A percentile compares a stretch with the other conserved stretches of the same genome.
Evolutionary conservation across 2,329 filamentous ascomycete species (phyloP).

Genomic region (Talaromyces pinophilus): DNA sequence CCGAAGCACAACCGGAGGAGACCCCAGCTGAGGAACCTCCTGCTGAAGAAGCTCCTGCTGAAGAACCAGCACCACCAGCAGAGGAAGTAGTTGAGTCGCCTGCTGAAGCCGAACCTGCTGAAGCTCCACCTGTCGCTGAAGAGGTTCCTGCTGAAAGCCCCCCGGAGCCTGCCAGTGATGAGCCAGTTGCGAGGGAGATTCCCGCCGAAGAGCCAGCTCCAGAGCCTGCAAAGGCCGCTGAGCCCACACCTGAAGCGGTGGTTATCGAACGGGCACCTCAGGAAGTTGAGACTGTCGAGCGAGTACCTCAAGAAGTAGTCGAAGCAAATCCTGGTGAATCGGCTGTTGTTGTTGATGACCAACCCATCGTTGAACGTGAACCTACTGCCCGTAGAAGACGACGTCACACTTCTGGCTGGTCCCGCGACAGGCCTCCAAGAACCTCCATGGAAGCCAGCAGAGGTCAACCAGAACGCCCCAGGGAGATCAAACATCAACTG

Average conservation of each 20-base stretch:
- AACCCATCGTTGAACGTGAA: slow-evolving; percentile 22
- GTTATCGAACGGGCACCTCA: slow-evolving; percentile 19
- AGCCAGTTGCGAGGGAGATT: slow-evolving; percentile 7
- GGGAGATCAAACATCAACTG: slow-evolving; percentile 24
- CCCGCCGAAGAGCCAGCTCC: slow-evolving; percentile 13
- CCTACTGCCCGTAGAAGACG: slow-evolving; percentile 33
- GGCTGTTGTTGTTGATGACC: slow-evolving; percentile 24
- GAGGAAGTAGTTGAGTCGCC: slow-evolving; percentile 18
- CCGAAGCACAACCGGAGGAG: slow-evolving; percentile 21
- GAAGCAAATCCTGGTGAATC: slow-evolving; percentile 19
- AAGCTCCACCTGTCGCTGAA: slow-evolving; percentile 26
- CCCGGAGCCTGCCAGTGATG: slow-evolving; percentile 16
- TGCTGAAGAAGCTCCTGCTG: slow-evolving; percentile 25
- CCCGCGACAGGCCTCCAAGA: slow-evolving; percentile 41
- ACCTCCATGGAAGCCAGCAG: slow-evolving; percentile 31
- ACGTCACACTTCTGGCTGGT: slow-evolving; percentile 31
- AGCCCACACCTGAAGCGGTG: slow-evolving; percentile 18
- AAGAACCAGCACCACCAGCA: slow-evolving; percentile 23
- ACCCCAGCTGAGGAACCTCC: slow-evolving; percentile 25
- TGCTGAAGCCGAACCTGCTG: slow-evolving; percentile 19
- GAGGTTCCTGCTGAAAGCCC: slow-evolving; percentile 21
- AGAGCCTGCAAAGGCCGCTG: slow-evolving; percentile 11
- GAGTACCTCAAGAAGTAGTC: slow-evolving; percentile 16
- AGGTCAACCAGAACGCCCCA: slow-evolving; percentile 27
- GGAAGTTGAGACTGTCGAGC: slow-evolving; percentile 20